phyloP scores from a whole-genome alignment of 2,329 filamentous ascomycete species.

The Alternaria alternata region DNA sequence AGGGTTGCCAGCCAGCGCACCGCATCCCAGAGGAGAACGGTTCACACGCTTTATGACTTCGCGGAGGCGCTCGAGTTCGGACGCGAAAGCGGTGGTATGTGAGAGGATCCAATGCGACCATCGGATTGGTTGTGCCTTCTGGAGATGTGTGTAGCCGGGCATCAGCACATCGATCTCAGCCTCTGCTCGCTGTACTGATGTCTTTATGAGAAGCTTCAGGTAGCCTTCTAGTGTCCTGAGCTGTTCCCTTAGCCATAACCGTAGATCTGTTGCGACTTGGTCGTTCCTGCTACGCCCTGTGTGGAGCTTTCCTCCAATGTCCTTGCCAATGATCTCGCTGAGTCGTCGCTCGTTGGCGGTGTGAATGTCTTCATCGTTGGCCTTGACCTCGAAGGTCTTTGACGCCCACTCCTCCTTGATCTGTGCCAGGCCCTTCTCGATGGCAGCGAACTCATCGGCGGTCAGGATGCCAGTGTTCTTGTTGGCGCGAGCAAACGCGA shows the following conservation, averaged over 20 bases:
- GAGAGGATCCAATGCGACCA: conserved; percentile 86
- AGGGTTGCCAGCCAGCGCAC: conserved; percentile 81
- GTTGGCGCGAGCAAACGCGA: conserved; percentile 85
- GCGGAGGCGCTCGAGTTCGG: conserved; percentile 78
- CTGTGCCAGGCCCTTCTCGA: conserved; percentile 73
- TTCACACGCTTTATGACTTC: conserved; percentile 80
- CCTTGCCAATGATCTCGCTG: conserved; percentile 85
- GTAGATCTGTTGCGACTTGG: conserved; percentile 89
- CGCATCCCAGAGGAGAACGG: conserved; percentile 72
- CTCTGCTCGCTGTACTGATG: conserved; percentile 74
- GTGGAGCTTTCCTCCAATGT: conserved; percentile 87
- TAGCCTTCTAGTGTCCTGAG: conserved; percentile 73
- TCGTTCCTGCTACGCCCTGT: conserved; percentile 89
- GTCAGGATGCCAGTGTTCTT: conserved; percentile 77
- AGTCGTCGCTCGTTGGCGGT: conserved; percentile 63
- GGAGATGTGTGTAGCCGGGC: conserved; percentile 89
- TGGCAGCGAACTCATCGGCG: conserved; percentile 73
- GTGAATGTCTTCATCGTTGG: conserved; percentile 63
- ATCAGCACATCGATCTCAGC: conserved; percentile 79
- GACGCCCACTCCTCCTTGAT: conserved; percentile 61
- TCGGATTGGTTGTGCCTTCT: conserved; percentile 80
- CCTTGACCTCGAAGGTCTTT: conserved; percentile 57
- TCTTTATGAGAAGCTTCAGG: conserved; percentile 73
- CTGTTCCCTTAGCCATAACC: conserved; percentile 83
- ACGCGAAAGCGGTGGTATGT: conserved; percentile 74